Conservation (phyloP, 2,329 filamentous ascomycete species). For the Trichophyton equinum region DNA sequence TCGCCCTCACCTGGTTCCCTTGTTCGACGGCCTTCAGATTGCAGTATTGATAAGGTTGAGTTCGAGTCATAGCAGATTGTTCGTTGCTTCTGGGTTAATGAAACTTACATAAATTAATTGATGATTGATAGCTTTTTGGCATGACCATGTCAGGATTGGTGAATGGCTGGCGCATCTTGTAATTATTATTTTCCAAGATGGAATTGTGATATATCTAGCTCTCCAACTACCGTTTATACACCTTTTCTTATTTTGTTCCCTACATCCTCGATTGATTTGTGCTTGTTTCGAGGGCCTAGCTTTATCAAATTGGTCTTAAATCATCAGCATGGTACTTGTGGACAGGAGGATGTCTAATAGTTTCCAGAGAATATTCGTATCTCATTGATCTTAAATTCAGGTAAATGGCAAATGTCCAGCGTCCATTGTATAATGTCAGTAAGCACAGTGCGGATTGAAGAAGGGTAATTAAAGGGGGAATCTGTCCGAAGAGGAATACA, state of each 20-base stretch:
- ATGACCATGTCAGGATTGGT: background rate
- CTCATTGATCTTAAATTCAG: too few species aligned
- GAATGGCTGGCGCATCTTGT: background rate
- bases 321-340: too few species aligned
- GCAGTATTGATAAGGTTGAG: conserved; percentile 28
- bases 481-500: background rate
- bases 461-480: background rate
- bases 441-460: background rate
- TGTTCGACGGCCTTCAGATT: conserved; percentile 15
- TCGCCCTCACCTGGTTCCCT: conserved; percentile 10
- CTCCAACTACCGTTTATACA: background rate
- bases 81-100: background rate
- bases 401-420: too few species aligned
- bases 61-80: conserved; percentile 17
- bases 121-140: background rate
- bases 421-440: background rate
- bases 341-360: too few species aligned
- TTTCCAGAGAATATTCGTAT: too few species aligned
- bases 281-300: too few species aligned
- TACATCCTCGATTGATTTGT: background rate
- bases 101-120: background rate
- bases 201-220: background rate
- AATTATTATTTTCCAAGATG: background rate
- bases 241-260: background rate
- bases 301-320: too few species aligned